Conservation (phyloP, 768 basidiomycete genomes). For the Nidularia sp. region DNA sequence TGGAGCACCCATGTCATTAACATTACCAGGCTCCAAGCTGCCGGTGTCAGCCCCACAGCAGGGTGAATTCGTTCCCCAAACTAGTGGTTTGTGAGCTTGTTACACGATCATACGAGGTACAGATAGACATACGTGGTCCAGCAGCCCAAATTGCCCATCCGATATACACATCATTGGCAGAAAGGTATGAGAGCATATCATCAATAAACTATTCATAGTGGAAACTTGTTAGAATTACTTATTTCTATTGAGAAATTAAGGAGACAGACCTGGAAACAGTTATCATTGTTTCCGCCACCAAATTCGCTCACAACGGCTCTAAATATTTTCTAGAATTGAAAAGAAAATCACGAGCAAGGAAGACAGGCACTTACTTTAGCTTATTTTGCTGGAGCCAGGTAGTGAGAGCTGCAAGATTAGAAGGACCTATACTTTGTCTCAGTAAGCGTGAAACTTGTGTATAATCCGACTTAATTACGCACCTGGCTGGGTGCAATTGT, state of each 20-base stretch:
- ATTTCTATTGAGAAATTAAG: no score
- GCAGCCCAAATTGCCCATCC: slow-evolving; percentile 48
- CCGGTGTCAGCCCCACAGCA: slow-evolving; percentile 41
- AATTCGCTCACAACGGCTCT: slow-evolving; percentile 44
- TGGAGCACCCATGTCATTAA: slow-evolving; percentile 31
- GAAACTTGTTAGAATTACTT: no score
- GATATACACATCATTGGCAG: slow-evolving; percentile 39
- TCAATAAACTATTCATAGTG: slow-evolving; percentile 20
- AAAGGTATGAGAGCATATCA: slow-evolving; percentile 35
- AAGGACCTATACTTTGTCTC: slow-evolving; percentile 18
- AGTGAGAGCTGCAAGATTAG: slow-evolving; percentile 36
- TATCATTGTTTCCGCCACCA: slow-evolving; percentile 38
- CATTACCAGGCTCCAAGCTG: slow-evolving; percentile 36
- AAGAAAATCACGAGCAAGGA: background rate
- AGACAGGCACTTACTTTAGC: slow-evolving; percentile 26
- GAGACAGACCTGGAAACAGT: slow-evolving; percentile 30
- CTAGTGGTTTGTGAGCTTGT: slow-evolving; percentile 11
- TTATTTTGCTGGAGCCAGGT: slow-evolving; percentile 36
- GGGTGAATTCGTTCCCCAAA: slow-evolving; percentile 37
- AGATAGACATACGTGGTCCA: slow-evolving; percentile 30
- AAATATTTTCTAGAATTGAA: no score
- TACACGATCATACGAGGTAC: background rate
- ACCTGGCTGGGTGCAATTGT: slow-evolving; percentile 38
- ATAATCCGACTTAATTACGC: background rate
- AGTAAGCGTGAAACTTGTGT: slow-evolving; percentile 9